Base-by-base conservation (phyloP, 345 rosid genomes). In the Erucastrum elatum region DNA sequence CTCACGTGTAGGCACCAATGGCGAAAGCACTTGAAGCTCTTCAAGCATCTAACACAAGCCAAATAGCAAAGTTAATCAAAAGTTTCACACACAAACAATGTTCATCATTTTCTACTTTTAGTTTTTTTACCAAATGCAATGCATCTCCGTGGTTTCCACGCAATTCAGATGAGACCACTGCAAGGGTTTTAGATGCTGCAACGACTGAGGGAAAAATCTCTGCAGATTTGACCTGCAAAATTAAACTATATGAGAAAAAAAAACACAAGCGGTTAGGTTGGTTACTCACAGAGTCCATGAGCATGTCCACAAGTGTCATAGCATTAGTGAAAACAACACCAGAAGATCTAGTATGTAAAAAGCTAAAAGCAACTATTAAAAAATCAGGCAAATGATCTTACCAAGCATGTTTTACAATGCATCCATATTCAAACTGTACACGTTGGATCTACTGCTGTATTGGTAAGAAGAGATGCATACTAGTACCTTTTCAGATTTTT, bases 1-100 rank as follows among this genome's bases (percentile, higher is more conserved):
- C 76, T 94, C 97, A n/a, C 98, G 86, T 12, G 98, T 87, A 0
- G 90, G 77, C 29, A 91, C 86, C 17, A 91, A 39, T 5, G 98
- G 98, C 0, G 98, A 92, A 49, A 91, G 94, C 80, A 94, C 81
- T 82, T 94, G 98, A 83, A 92, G 72, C 85, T 94, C 98, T 84
- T 91, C 97, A 64, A 86, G 87, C 88, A 92, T 88, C 82, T 79
- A 73, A 53, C 6, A 49, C n/a, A 62, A 68, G 27, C 64, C 33
- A 68, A 60, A n/a, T 3, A 49, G 8, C 17, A 4, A 34, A 60
- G 64, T 66, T 25, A 61, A 33, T 2, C 16, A 41, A 27, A 33
- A 73, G 15, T 3, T 60, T 60, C 8, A 44, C 51, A 44, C 51
- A 44, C 12, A 44, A 2, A 41, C n/a, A 44, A 46, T 2, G n/a